These are phyloP conservation scores for Phytophthora litchii DNA, from an alignment of 352 stramenopile genomes.

Conservation along the genomic window DNA sequence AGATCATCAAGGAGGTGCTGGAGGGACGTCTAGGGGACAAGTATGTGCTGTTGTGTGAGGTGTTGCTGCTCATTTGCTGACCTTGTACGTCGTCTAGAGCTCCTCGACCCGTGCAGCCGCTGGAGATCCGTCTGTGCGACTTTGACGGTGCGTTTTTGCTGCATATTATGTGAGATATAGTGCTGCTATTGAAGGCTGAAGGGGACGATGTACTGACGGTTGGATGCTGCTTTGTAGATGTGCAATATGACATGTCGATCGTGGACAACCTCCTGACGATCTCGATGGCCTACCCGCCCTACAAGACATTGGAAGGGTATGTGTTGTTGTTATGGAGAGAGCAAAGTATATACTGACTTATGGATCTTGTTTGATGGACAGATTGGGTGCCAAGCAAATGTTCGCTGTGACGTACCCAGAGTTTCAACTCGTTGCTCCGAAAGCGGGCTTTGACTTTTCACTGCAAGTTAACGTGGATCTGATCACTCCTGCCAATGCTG, in stretches of 20 bases:
- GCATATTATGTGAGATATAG: background rate
- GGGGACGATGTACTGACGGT: slow-evolving; percentile 7
- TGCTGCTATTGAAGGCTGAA: background rate
- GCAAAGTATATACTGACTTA: slow-evolving; percentile 6
- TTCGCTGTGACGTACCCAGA: slow-evolving; percentile 75
- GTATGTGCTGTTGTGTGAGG: slow-evolving; percentile 38
- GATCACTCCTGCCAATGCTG: slow-evolving; percentile 71
- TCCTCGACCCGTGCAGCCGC: slow-evolving; percentile 69
- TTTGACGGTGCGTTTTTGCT: slow-evolving; percentile 70
- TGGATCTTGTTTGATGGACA: slow-evolving; percentile 17
- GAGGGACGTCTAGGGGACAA: slow-evolving; percentile 69
- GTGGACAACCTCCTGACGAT: slow-evolving; percentile 66
- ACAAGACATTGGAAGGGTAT: slow-evolving; percentile 71
- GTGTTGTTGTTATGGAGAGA: background rate
- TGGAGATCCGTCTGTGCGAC: slow-evolving; percentile 84
- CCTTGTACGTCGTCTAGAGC: slow-evolving; percentile 44
- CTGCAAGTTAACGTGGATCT: slow-evolving; percentile 79
- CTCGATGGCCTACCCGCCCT: slow-evolving; percentile 81
- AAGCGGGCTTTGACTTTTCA: slow-evolving; percentile 82
- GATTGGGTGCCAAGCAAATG: slow-evolving; percentile 74
- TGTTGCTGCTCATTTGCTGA: background rate
- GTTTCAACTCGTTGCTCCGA: slow-evolving; percentile 67
- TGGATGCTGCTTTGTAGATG: slow-evolving; percentile 47
- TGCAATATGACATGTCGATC: slow-evolving; percentile 87
- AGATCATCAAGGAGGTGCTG: slow-evolving; percentile 89